Percentiles rank a stretch among this genome's conserved stretches.
Evolutionary conservation across 2,329 filamentous ascomycete genomes (phyloP).

Genomic region (Knufia fluminis): DNA sequence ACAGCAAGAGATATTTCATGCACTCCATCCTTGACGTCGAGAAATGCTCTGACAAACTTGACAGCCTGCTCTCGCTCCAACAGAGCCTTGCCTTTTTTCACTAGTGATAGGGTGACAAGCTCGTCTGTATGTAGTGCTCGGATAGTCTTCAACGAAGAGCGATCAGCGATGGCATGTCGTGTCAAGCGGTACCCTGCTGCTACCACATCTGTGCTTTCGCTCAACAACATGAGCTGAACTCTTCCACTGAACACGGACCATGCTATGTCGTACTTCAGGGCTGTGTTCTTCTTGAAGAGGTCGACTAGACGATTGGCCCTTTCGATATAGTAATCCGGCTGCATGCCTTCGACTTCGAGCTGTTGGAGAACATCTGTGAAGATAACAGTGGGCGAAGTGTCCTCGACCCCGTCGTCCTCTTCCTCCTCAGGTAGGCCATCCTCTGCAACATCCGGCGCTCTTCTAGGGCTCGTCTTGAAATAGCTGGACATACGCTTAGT

Average conservation of each 20-base stretch:
- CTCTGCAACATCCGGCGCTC: constrained; percentile 43
- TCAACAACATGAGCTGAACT: constrained; percentile 92
- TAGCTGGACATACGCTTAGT: constrained; percentile 45
- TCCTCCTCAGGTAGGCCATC: constrained; percentile 50
- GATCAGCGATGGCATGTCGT: constrained; percentile 87
- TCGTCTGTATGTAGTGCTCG: constrained; percentile 83
- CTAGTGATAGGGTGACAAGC: constrained; percentile 79
- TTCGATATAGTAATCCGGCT: constrained; percentile 89
- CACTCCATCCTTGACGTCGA: constrained; percentile 90
- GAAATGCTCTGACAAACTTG: constrained; percentile 89
- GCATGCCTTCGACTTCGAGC: constrained; percentile 77
- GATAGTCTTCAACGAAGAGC: constrained; percentile 80
- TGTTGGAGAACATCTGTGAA: constrained; percentile 85
- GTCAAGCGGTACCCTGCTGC: constrained; percentile 90
- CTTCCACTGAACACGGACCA: constrained; percentile 92
- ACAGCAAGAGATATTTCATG: constrained; percentile 78
- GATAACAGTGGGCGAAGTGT: constrained; percentile 70
- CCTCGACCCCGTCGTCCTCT: constrained; percentile 55
- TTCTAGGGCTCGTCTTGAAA: constrained; percentile 47
- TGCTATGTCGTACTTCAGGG: constrained; percentile 89
- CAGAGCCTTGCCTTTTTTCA: constrained; percentile 93
- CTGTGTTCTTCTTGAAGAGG: constrained; percentile 86
- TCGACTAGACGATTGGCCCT: constrained; percentile 89
- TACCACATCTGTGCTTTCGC: constrained; percentile 89
- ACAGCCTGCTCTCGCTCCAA: constrained; percentile 94